These are phyloP conservation scores for Cyberlindnera americana DNA, from an alignment of 805 yeast species.

Conservation along the genomic window DNA sequence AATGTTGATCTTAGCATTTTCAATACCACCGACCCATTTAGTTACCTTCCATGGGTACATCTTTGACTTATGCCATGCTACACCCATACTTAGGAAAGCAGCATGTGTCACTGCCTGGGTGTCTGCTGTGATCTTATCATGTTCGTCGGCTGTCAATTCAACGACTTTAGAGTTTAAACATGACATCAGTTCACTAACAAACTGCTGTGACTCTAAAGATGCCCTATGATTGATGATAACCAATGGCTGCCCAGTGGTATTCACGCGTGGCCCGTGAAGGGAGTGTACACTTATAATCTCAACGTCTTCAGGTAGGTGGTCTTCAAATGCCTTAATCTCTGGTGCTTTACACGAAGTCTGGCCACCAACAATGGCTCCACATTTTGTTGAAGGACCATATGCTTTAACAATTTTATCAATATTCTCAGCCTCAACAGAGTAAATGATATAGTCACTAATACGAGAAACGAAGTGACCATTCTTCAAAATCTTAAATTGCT, in stretches of 20 bases:
- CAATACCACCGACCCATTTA: slow-evolving; percentile 90
- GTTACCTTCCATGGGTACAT: slow-evolving; percentile 91
- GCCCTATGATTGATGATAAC: slow-evolving; percentile 81
- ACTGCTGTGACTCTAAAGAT: slow-evolving; percentile 43
- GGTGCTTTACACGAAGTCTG: slow-evolving; percentile 95
- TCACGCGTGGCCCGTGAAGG: slow-evolving; percentile 89
- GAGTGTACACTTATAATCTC: slow-evolving; percentile 88
- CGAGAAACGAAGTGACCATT: slow-evolving; percentile 88
- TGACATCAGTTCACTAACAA: slow-evolving; percentile 61
- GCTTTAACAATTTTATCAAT: slow-evolving; percentile 64
- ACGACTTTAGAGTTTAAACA: slow-evolving; percentile 80
- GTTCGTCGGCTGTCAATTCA: slow-evolving; percentile 76
- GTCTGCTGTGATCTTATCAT: slow-evolving; percentile 94
- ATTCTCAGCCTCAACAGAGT: slow-evolving; percentile 90
- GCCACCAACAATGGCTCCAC: slow-evolving; percentile 94
- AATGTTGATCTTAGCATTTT: slow-evolving; percentile 92
- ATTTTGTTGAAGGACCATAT: slow-evolving; percentile 86
- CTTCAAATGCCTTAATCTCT: slow-evolving; percentile 83
- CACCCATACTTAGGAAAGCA: slow-evolving; percentile 94
- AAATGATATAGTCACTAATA: slow-evolving; percentile 74
- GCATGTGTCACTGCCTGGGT: slow-evolving; percentile 99
- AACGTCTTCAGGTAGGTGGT: slow-evolving; percentile 67
- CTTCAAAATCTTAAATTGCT: slow-evolving; percentile 50
- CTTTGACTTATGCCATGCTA: slow-evolving; percentile 81
- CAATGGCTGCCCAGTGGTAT: slow-evolving; percentile 87